Evolutionary conservation across 2,329 filamentous ascomycete genomes (phyloP), one percentile per base, ranked within the genome.

Genomic region (Onygena corvina): DNA sequence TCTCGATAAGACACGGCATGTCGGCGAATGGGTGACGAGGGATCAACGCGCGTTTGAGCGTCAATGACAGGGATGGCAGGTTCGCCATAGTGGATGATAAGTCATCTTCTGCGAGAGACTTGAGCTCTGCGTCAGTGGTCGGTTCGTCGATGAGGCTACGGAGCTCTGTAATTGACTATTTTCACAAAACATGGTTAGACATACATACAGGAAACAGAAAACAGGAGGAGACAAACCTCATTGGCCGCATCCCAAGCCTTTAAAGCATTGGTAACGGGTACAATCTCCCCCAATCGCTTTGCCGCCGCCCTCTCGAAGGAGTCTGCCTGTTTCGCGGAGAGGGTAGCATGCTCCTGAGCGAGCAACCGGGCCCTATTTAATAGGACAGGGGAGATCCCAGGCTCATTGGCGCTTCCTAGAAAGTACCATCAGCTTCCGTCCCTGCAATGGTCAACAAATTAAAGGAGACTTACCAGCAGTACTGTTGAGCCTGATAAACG

Each of bases 11-110:
- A 65, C 90, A 96, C 48, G 89, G 87, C 57, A 96, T 76, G 54
- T 87, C 77, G 27, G 86, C 86, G 63, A 95, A 98, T 2, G 89
- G 86, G 64, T 98, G 89, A 34, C 80, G 79, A 0, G 92, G 92
- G 12, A 94, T 84, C 48, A 98, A 75, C 40, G 84, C 80, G 18
- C 76, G 79, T 21, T 86, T 86, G 36, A 98, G 75, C 30, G 76
- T 77, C 31, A 74, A 74, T 0, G 80, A 80, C 21, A 93, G 76
- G 0, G 68, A 62, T 2, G 76, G 72, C 20, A 95, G 75, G 51
- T 76, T 72, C 4, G 73, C 67, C 12, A 75, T 71, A 8, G 86
- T 87, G 2, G 75, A 65, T n/a, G 71, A 69, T 6, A 96, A 74
- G 63, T 98, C 92, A 49, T 81, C 76, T 34, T 72, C 64, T 4